Percentiles rank a stretch among this genome's conserved stretches.
phyloP scores from a whole-genome alignment of 2,329 filamentous ascomycete genomes.

The Stemphylium vesicarium region DNA sequence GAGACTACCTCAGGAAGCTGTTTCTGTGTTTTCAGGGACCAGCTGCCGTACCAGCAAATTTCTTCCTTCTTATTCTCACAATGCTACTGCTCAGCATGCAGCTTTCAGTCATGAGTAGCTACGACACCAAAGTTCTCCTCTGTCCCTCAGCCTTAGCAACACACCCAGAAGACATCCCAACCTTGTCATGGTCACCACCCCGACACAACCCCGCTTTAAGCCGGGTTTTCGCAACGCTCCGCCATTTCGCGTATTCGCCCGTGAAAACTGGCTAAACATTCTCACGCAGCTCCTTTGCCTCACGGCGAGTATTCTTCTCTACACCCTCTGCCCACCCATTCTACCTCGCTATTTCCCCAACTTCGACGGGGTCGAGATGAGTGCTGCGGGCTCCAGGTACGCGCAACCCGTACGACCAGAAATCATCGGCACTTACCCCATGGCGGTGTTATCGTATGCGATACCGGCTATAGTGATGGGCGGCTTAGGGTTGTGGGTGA shows the following conservation, averaged over 20 bases:
- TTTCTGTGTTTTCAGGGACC: too few species aligned
- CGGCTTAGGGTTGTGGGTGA: conserved; percentile 64
- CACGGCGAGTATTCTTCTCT: conserved; percentile 54
- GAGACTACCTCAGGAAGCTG: too few species aligned
- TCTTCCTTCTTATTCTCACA: too few species aligned
- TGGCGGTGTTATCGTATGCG: conserved; percentile 67
- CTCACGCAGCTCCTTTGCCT: conserved; percentile 68
- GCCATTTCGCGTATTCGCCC: conserved; percentile 19
- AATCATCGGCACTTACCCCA: conserved; percentile 70
- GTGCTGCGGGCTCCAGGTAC: conserved; percentile 57
- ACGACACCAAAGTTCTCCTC: too few species aligned
- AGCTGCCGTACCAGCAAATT: too few species aligned
- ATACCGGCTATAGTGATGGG: conserved; percentile 68
- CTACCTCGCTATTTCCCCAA: conserved; percentile 65
- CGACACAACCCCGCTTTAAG: neutral
- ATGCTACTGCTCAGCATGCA: too few species aligned
- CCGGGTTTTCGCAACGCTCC: conserved; percentile 23
- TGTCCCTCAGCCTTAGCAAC: neutral
- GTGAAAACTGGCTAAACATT: conserved; percentile 61
- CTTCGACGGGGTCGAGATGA: conserved; percentile 18
- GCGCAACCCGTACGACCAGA: conserved; percentile 72
- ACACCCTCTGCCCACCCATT: conserved; percentile 56
- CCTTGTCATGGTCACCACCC: neutral
- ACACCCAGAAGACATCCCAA: neutral
- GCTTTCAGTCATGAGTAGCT: too few species aligned